Percentiles rank a stretch among this genome's conserved stretches.
Conservation (phyloP, 345 rosid species). For the Gossypioides kirkii region DNA sequence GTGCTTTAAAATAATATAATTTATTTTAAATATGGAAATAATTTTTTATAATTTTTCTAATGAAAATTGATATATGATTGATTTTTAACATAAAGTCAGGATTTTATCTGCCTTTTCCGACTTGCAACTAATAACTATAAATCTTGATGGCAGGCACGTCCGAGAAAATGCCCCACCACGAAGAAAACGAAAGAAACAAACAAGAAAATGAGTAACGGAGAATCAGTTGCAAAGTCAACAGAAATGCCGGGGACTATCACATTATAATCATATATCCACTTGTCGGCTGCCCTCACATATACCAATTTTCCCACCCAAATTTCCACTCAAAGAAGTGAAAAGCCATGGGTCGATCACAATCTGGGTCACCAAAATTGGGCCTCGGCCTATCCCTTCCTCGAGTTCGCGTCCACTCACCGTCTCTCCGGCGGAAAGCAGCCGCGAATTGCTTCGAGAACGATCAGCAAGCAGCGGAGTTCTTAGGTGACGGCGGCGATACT, state of each 20-base stretch:
- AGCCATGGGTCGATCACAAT: slow-evolving; percentile 26
- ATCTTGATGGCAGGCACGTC: slow-evolving; percentile 29
- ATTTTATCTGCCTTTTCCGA: too few relatives aligned
- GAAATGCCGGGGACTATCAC: background rate
- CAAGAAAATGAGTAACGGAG: slow-evolving; percentile 2
- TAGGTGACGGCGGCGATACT: slow-evolving; percentile 14
- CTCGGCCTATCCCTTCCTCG: slow-evolving; percentile 31
- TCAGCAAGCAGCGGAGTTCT: slow-evolving; percentile 44
- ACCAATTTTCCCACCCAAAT: slow-evolving; percentile 1
- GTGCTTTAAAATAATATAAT: too few relatives aligned
- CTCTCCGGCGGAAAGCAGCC: slow-evolving; percentile 33
- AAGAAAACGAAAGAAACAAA: background rate
- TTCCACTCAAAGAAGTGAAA: background rate
- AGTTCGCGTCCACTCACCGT: slow-evolving; percentile 39
- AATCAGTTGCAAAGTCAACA: slow-evolving; percentile 3
- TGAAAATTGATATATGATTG: too few relatives aligned
- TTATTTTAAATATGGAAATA: too few relatives aligned
- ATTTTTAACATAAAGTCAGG: too few relatives aligned
- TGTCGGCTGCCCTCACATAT: background rate
- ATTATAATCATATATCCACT: background rate
- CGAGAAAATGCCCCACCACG: slow-evolving; percentile 2
- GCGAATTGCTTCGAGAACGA: slow-evolving; percentile 32
- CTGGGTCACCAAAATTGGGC: slow-evolving; percentile 37
- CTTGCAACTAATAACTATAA: too few relatives aligned
- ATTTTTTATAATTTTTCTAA: too few relatives aligned